Conservation (phyloP, 371 early-diverging fungal genomes). For the Fennellomyces sp. region DNA sequence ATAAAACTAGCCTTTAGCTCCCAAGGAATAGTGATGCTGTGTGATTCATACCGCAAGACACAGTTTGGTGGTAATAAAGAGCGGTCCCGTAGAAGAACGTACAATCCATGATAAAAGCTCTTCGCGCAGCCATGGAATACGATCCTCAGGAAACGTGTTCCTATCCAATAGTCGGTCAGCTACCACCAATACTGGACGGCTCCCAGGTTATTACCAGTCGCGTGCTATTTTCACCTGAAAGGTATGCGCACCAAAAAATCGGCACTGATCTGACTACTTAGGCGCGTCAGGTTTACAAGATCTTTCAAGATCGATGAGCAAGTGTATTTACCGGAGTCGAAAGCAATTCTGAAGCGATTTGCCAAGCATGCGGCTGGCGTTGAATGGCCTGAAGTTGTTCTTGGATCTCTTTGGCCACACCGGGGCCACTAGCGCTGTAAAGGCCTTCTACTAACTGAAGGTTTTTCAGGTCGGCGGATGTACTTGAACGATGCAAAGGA, state of each 20-base stretch:
- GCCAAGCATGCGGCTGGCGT: conserved; percentile 76
- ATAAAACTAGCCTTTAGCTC: not conserved
- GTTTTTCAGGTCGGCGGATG: not conserved
- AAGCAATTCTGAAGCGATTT: conserved; percentile 68
- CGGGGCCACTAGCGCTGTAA: conserved; percentile 11
- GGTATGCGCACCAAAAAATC: conserved; percentile 87
- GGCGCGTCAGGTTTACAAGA: not conserved
- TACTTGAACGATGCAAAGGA: not conserved
- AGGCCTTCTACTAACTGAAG: conserved; percentile 27
- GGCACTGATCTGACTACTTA: conserved; percentile 66
- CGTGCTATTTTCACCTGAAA: conserved; percentile 80
- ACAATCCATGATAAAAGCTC: conserved; percentile 67
- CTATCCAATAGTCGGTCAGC: not conserved
- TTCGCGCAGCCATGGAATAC: conserved; percentile 61
- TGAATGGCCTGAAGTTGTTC: conserved; percentile 72
- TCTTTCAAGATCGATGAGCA: not conserved
- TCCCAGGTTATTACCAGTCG: conserved; percentile 72
- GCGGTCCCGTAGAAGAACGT: conserved; percentile 60
- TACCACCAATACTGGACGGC: not conserved
- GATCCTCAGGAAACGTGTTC: conserved; percentile 59
- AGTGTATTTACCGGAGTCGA: conserved; percentile 43
- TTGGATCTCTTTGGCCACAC: conserved; percentile 59
- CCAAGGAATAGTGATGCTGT: not conserved
- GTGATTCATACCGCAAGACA: conserved; percentile 66
- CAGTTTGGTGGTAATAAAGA: conserved; percentile 73